phyloP scores from a whole-genome alignment of 192 early-diverging fungal genomes.

The Rhizoclosmatium globosum region DNA sequence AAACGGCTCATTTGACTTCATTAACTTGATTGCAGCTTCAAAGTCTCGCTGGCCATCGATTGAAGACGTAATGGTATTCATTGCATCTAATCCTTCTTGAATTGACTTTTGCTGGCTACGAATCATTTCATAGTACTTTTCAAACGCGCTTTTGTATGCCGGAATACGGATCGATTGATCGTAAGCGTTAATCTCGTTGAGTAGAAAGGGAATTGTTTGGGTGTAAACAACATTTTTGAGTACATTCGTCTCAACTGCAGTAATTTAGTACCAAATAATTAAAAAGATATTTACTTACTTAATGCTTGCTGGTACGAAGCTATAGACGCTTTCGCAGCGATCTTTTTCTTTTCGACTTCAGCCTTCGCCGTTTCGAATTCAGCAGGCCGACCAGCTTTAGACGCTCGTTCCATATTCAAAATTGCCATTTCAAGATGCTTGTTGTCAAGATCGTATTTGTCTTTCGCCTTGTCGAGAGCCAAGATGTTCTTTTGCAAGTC shows the following conservation, averaged over 20 bases:
- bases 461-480: conserved; percentile 39
- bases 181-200: conserved; percentile 1
- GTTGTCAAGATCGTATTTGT: conserved; percentile 46
- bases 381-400: conserved; percentile 40
- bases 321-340: background rate
- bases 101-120: background rate
- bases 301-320: conserved; percentile 8
- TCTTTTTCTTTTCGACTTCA: background rate
- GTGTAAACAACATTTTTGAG: background rate
- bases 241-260: background rate
- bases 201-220: conserved; percentile 5
- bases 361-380: conserved; percentile 30
- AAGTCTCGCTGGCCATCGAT: background rate
- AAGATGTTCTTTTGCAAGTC: conserved; percentile 44
- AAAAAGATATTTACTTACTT: background rate
- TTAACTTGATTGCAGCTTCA: background rate
- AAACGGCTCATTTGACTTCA: conserved; percentile 11
- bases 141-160: conserved; percentile 3
- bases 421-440: conserved; percentile 43
- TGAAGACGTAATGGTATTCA: conserved; percentile 1
- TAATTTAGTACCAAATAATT: background rate
- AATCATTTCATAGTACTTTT: background rate
- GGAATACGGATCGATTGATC: conserved; percentile 1
- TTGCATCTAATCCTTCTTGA: conserved; percentile 13
- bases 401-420: conserved; percentile 40